Conservation (phyloP, 1,139 yeast species). For the Yarrowia galli region DNA sequence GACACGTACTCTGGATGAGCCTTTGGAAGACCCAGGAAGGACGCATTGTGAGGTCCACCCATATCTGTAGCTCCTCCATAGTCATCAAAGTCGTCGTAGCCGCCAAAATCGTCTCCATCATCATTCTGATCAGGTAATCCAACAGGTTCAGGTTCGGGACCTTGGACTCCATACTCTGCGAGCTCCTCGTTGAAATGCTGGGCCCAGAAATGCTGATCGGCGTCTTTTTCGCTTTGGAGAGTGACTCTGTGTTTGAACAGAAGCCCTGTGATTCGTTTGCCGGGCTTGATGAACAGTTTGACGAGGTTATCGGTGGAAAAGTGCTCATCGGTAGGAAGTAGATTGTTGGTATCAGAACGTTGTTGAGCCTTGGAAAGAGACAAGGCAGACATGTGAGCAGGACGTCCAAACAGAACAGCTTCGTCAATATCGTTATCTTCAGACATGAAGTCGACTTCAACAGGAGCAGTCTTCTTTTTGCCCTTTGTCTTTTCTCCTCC, state of each 20-base stretch:
- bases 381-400: slow-evolving; percentile 50
- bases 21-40: slow-evolving; percentile 38
- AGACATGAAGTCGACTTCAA: slow-evolving; percentile 60
- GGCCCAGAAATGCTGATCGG: slow-evolving; percentile 79
- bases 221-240: slow-evolving; percentile 42
- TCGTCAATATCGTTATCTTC: slow-evolving; percentile 57
- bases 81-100: slow-evolving; percentile 46
- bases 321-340: slow-evolving; percentile 77
- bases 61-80: slow-evolving; percentile 38
- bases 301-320: slow-evolving; percentile 75
- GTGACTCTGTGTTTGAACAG: slow-evolving; percentile 26
- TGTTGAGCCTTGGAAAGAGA: slow-evolving; percentile 57
- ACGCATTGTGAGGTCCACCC: slow-evolving; percentile 18
- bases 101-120: slow-evolving; percentile 42
- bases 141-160: slow-evolving; percentile 44
- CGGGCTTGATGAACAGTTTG: slow-evolving; percentile 73
- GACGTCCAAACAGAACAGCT: slow-evolving; percentile 60
- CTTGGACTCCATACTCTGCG: slow-evolving; percentile 51
- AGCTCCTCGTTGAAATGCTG: slow-evolving; percentile 54
- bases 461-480: slow-evolving; percentile 51
- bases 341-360: slow-evolving; percentile 54
- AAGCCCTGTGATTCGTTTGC: slow-evolving; percentile 43
- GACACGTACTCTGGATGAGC: slow-evolving; percentile 68
- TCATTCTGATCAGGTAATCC: not conserved
- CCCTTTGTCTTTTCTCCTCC: slow-evolving; percentile 46